Evolutionary conservation across 257 asterid species (phyloP).

Genomic region (Solanum chilense): DNA sequence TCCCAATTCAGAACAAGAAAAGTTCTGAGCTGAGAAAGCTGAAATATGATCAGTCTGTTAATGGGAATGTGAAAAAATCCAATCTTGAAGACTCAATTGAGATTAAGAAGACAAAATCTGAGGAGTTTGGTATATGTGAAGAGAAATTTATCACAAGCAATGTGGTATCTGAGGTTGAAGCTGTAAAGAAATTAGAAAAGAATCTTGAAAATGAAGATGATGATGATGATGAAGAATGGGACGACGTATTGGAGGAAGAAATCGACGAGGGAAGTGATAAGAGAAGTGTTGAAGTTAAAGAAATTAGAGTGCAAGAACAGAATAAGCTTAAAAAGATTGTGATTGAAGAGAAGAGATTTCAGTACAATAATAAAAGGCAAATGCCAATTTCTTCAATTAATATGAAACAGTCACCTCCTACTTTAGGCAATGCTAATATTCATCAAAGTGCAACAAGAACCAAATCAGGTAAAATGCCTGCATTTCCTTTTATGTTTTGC

Average conservation of each 20-base stretch:
- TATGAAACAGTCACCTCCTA: constrained; percentile 26
- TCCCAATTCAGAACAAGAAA: background rate
- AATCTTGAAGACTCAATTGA: constrained; percentile 1
- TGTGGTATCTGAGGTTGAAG: constrained; percentile 12
- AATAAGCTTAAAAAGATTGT: constrained; percentile 22
- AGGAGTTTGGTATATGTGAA: constrained; percentile 38
- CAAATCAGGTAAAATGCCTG: constrained; percentile 29
- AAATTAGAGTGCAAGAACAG: constrained; percentile 12
- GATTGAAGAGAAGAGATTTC: constrained; percentile 28
- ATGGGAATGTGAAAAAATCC: constrained; percentile 1
- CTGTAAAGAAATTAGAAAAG: constrained; percentile 5
- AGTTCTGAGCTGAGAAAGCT: background rate
- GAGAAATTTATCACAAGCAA: constrained; percentile 39
- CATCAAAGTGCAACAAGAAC: constrained; percentile 32
- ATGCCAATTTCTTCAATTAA: constrained; percentile 27
- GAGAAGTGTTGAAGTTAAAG: constrained; percentile 26
- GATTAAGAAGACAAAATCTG: constrained; percentile 27
- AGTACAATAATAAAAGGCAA: constrained; percentile 19
- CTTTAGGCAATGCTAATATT: constrained; percentile 18
- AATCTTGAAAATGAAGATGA: constrained; percentile 6
- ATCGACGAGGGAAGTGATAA: constrained; percentile 22
- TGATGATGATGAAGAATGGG: constrained; percentile 10
- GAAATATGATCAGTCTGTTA: constrained; percentile 3
- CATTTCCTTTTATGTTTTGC: background rate
- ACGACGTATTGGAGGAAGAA: constrained; percentile 13